Base-by-base conservation (phyloP, 495 filamentous ascomycete species). In the Aspergillus olivimuriae region DNA sequence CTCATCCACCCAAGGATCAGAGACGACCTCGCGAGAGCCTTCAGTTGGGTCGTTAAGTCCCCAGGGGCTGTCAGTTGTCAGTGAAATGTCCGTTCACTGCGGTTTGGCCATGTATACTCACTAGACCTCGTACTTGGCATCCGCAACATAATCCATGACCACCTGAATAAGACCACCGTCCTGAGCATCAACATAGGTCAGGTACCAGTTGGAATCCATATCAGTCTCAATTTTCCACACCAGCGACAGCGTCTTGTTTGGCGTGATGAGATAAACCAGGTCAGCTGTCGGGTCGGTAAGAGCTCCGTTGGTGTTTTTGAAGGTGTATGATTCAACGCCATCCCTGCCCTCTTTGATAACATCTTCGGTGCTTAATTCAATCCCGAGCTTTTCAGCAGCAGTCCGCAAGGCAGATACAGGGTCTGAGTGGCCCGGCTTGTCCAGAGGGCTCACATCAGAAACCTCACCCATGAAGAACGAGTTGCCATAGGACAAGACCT, bases 61-160 rank as follows among this genome's bases (percentile, higher is more conserved):
- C 47, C 47, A 50, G 17, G 36, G 20, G 15, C 41, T 50, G 31
- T 22, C 9, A 4, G 34, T 33, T 21, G 31, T 43, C 30, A 33
- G 41, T 10, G n/a, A 12, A 22, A 5, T 15, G 36, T n/a, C n/a
- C n/a, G n/a, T n/a, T n/a, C n/a, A n/a, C n/a, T n/a, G n/a, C n/a
- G n/a, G n/a, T n/a, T n/a, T n/a, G n/a, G n/a, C n/a, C n/a, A n/a
- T n/a, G n/a, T n/a, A n/a, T 20, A 50, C 47, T 31, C 14, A 50
- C 47, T 45, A 50, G 10, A 50, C 47, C 32, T 45, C 34, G 21
- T 50, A 50, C 10, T 42, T 34, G 15, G 47, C 47, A 4, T 38
- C 31, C 3, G 41, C 30, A 3, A 45, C 47, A 15, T 50, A 50
- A 31, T 50, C 42, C 4, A 50, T 21, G 4, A 50, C 42, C 8